These are phyloP conservation scores for Skeletonema potamos DNA, from an alignment of 108 stramenopile species.

Conservation along the genomic window DNA sequence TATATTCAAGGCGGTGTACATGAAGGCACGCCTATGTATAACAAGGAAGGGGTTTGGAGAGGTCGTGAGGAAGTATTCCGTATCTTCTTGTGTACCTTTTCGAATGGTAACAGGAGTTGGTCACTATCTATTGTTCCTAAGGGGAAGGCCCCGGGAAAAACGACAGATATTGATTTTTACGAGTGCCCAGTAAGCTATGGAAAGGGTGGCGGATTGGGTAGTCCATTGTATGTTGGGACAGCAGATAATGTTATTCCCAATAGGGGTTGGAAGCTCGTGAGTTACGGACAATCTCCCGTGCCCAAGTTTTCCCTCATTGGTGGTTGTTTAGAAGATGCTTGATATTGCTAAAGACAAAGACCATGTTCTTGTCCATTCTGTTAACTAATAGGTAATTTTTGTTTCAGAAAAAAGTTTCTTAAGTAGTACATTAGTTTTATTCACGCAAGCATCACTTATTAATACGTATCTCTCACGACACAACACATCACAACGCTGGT, in stretches of 20 bases:
- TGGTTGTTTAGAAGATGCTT: slow-evolving; percentile 34
- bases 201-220: not conserved
- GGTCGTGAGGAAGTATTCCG: slow-evolving; percentile 47
- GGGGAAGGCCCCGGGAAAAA: slow-evolving; percentile 73
- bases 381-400: not conserved
- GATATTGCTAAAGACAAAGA: not conserved
- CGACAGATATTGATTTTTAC: slow-evolving; percentile 87
- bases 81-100: slow-evolving; percentile 82
- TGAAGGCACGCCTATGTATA: slow-evolving; percentile 67
- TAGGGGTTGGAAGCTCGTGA: slow-evolving; percentile 43
- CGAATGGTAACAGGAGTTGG: slow-evolving; percentile 86
- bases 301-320: slow-evolving; percentile 41
- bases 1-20: slow-evolving; percentile 68
- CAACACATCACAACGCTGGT: not conserved
- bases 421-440: not conserved
- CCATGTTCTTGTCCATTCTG: not conserved
- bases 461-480: not conserved
- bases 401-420: no score
- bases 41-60: slow-evolving; percentile 52
- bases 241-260: slow-evolving; percentile 32
- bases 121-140: slow-evolving; percentile 87
- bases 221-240: slow-evolving; percentile 6
- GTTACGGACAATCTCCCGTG: slow-evolving; percentile 42
- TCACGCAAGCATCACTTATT: not conserved
- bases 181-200: slow-evolving; percentile 46